Percentiles rank a stretch among this genome's conserved stretches.
phyloP scores from a whole-genome alignment of 1,284 basidiomycete species.

The Ustilago esculenta region DNA sequence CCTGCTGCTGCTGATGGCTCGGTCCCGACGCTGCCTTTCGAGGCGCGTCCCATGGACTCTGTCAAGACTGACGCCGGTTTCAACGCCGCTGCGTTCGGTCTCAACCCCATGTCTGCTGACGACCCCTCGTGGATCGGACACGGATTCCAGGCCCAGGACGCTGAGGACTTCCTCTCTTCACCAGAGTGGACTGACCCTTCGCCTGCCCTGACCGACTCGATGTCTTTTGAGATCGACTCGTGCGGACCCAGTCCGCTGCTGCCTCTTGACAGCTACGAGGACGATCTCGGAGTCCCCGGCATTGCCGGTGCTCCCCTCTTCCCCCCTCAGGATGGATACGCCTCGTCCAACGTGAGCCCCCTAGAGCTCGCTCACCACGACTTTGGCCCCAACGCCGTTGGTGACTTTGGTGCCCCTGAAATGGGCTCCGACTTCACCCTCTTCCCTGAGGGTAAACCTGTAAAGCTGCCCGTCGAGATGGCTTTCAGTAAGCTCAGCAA shows the following conservation, averaged over 20 bases:
- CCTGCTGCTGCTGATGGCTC: constrained; percentile 36
- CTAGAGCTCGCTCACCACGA: constrained; percentile 35
- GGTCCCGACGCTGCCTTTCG: constrained; percentile 35
- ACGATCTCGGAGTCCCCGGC: constrained; percentile 52
- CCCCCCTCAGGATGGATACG: constrained; percentile 38
- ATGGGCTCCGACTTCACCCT: constrained; percentile 51
- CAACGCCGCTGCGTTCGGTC: constrained; percentile 46
- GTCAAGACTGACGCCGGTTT: constrained; percentile 37
- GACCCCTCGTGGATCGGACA: constrained; percentile 56
- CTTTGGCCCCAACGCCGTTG: constrained; percentile 27
- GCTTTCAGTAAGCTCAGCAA: constrained; percentile 53
- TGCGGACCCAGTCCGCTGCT: constrained; percentile 61
- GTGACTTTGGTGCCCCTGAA: constrained; percentile 46
- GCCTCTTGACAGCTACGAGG: constrained; percentile 53
- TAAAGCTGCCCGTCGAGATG: constrained; percentile 45
- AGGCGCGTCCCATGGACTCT: constrained; percentile 32
- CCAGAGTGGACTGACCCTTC: constrained; percentile 62
- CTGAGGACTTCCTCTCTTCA: constrained; percentile 57
- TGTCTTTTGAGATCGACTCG: constrained; percentile 60
- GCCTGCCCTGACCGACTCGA: constrained; percentile 58
- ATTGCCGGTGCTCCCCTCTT: constrained; percentile 52
- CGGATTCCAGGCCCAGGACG: constrained; percentile 49
- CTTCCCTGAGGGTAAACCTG: constrained; percentile 42
- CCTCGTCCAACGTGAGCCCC: constrained; percentile 51
- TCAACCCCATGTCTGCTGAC: constrained; percentile 55